Conservation (phyloP, 1,284 basidiomycete species). For the Apiotrichum laibachii region DNA sequence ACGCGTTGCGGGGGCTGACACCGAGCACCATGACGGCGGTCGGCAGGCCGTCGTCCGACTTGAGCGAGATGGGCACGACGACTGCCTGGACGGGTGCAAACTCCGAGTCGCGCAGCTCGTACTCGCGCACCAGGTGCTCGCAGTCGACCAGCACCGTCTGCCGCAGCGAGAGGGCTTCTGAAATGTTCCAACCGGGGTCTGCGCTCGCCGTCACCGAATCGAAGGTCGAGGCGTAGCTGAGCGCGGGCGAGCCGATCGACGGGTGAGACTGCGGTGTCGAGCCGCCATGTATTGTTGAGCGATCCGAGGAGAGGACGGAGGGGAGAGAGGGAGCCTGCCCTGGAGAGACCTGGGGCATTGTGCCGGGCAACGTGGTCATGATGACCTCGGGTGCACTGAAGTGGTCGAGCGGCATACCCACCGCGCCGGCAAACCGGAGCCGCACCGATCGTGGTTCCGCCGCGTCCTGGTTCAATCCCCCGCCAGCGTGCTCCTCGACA, state of each 20-base stretch:
- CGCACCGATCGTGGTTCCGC: conserved; percentile 1
- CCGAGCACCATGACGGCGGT: conserved; percentile 49
- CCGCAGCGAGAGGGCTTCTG: conserved; percentile 35
- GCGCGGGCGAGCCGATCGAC: not conserved
- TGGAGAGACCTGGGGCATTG: too few species aligned
- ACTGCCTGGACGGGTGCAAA: conserved; percentile 47
- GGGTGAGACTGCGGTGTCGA: not conserved
- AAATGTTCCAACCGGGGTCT: conserved; percentile 38
- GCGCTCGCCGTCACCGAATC: not conserved
- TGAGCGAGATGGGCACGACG: conserved; percentile 49
- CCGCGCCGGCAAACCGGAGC: conserved; percentile 26
- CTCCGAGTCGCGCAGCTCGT: conserved; percentile 45
- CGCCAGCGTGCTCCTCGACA: conserved; percentile 24
- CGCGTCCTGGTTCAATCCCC: too few species aligned
- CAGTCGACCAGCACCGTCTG: conserved; percentile 41
- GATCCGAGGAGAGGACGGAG: not conserved
- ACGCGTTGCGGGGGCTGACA: conserved; percentile 44
- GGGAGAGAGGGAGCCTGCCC: not conserved
- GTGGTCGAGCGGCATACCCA: conserved; percentile 44
- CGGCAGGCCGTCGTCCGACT: conserved; percentile 25
- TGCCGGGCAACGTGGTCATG: too few species aligned
- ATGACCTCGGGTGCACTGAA: conserved; percentile 26
- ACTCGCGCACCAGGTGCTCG: conserved; percentile 39
- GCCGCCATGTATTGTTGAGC: not conserved
- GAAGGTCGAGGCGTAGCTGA: not conserved